These are phyloP conservation scores for Xylaria venustula DNA, from an alignment of 495 filamentous ascomycete genomes.

Conservation along the genomic window DNA sequence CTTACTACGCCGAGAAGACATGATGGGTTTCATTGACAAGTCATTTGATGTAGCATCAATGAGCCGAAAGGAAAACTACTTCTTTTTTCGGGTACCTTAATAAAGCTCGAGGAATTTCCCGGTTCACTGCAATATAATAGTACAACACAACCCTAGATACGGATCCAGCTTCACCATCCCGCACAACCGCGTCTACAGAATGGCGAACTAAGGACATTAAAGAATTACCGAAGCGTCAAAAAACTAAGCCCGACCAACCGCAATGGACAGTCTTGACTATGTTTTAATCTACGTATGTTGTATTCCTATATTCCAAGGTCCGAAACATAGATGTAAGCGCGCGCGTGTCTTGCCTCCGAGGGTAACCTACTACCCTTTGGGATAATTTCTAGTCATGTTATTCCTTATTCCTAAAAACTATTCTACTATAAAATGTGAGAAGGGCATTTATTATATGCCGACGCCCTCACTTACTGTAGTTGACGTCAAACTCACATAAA, in stretches of 20 bases:
- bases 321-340: constrained; percentile 5
- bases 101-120: neutral
- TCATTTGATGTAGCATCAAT: neutral
- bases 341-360: constrained; percentile 1
- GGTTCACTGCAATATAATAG: neutral
- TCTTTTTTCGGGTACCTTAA: neutral
- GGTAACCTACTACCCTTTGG: neutral
- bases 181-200: constrained; percentile 4
- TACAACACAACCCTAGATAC: neutral
- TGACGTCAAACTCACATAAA: constrained; percentile 9
- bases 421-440: neutral
- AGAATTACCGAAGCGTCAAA: constrained; percentile 8
- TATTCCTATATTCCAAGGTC: neutral
- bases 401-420: no score
- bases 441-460: constrained; percentile 10
- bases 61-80: neutral
- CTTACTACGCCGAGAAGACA: no score
- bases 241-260: neutral
- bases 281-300: constrained; percentile 1
- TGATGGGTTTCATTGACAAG: neutral
- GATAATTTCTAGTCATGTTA: no score
- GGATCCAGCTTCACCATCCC: constrained; percentile 7
- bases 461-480: neutral
- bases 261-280: neutral
- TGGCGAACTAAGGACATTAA: constrained; percentile 7